These are phyloP conservation scores for Bocquillonia castaneifolia DNA, from an alignment of 441 rosid species.

Conservation along the genomic window DNA sequence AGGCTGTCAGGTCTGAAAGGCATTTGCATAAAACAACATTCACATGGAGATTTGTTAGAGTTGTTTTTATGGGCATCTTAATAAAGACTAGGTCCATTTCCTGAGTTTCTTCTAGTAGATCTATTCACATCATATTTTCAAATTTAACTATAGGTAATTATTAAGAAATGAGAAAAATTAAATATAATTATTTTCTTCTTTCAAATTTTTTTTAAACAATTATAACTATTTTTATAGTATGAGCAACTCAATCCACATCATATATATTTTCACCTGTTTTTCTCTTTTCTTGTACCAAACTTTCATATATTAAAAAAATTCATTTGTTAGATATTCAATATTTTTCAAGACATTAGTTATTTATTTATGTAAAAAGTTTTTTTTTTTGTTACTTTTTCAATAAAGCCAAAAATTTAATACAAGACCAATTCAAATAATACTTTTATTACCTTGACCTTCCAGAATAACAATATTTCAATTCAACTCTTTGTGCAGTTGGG, in stretches of 20 bases:
- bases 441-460: slow-evolving; percentile 17
- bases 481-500: slow-evolving; percentile 6
- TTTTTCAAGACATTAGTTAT: background rate
- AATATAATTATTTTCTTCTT: too few relatives aligned
- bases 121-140: background rate
- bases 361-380: background rate
- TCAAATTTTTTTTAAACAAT: too few relatives aligned
- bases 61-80: background rate
- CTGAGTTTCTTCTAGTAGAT: too few relatives aligned
- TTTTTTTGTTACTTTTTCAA: background rate
- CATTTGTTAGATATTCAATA: too few relatives aligned
- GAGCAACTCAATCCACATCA: too few relatives aligned
- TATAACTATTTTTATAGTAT: too few relatives aligned
- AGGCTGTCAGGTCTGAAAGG: slow-evolving; percentile 4
- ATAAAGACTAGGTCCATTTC: too few relatives aligned
- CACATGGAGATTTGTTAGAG: slow-evolving; percentile 4
- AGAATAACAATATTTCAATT: slow-evolving; percentile 13
- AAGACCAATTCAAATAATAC: slow-evolving; percentile 16
- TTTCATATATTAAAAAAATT: too few relatives aligned
- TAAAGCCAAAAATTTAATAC: background rate
- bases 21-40: slow-evolving; percentile 5
- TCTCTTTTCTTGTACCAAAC: too few relatives aligned
- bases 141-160: background rate
- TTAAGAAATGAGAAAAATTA: background rate
- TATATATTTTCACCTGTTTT: too few relatives aligned